Base-by-base conservation (phyloP, 192 early-diverging fungal species). In the Rhizoclosmatium globosum region DNA sequence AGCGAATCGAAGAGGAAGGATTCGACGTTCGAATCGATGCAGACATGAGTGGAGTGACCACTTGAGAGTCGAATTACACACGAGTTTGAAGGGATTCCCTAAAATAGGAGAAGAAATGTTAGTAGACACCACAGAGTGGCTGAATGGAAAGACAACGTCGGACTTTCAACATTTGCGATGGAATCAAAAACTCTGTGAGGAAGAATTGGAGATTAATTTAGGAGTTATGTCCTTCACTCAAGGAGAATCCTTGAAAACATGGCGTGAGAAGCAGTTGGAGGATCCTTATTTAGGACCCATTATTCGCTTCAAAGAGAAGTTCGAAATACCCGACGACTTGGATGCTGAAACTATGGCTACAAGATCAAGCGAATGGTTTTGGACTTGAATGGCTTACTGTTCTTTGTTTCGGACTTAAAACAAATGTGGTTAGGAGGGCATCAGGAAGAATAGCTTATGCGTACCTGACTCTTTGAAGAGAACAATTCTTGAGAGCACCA, bases 401-500 rank as follows among this genome's bases (percentile, higher is more conserved):
- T 17, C 23, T 13, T n/a, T 4, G 44, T 69, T 69, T n/a, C 38
- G 6, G 41, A 69, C 44, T 17, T 69, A 0, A 21, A 13, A 13
- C n/a, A 38, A 21, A 65, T 17, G 11, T 45, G 38, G 45, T 47
- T 19, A 6, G 45, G 23, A 21, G 68, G 15, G 6, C 4, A n/a
- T 15, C 42, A 7, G 68, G 21, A 19, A 7, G 42, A 9, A 19
- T 69, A 17, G 68, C 68, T 15, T 69, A 69, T 69, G 68, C 23
- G 45, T 45, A n/a, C 46, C 68, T 15, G 68, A 69, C 41, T 21
- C 42, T 13, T 45, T 46, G 19, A 23, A 2, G 44, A 23, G 68
- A 19, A 23, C 11, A 47, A 44, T 47, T n/a, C 68, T 69, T 15
- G 45, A 38, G 44, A 13, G 4, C 17, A 42, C 31, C 68, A 69